These are phyloP conservation scores for Boletus fagicola DNA, from an alignment of 768 basidiomycete genomes.

Conservation along the genomic window DNA sequence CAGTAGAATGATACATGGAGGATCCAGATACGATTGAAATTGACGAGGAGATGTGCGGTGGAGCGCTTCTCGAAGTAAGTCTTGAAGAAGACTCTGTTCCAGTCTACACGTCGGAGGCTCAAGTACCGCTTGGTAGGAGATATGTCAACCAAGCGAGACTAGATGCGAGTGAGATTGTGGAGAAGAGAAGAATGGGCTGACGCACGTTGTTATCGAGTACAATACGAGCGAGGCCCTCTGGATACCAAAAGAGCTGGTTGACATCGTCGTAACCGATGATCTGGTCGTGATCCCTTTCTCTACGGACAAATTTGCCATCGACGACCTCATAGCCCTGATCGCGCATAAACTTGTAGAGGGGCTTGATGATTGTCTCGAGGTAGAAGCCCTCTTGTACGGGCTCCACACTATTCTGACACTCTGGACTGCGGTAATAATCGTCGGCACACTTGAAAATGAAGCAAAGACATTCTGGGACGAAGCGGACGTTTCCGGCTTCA, in stretches of 20 bases:
- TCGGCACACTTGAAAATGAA: conserved; percentile 99
- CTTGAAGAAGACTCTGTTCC: conserved; percentile 97
- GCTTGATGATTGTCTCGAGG: conserved; percentile 88
- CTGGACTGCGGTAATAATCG: conserved; percentile 97
- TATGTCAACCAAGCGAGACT: conserved; percentile 91
- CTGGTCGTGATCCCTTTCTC: conserved; percentile 91
- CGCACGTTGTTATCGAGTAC: conserved; percentile 82
- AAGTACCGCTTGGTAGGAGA: conserved; percentile 91
- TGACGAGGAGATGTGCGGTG: conserved; percentile 88
- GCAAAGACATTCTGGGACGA: conserved; percentile 94
- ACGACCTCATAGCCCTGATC: conserved; percentile 97
- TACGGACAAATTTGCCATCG: conserved; percentile 91
- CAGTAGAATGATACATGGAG: conserved; percentile 91
- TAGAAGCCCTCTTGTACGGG: conserved; percentile 95
- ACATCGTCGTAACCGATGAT: conserved; percentile 99
- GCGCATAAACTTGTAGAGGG: conserved; percentile 91
- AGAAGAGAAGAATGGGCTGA: neutral
- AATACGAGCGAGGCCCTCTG: conserved; percentile 93
- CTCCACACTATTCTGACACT: conserved; percentile 93
- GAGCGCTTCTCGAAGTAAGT: conserved; percentile 98
- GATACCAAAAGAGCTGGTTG: conserved; percentile 99
- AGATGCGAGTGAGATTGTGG: conserved; percentile 10
- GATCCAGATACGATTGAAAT: conserved; percentile 99
- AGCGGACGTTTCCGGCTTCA: conserved; percentile 95
- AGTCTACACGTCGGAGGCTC: conserved; percentile 89